Percentiles rank a stretch among this genome's conserved stretches.
Evolutionary conservation across 2,329 filamentous ascomycete species (phyloP).

Genomic region (Boeremia lycopersici): DNA sequence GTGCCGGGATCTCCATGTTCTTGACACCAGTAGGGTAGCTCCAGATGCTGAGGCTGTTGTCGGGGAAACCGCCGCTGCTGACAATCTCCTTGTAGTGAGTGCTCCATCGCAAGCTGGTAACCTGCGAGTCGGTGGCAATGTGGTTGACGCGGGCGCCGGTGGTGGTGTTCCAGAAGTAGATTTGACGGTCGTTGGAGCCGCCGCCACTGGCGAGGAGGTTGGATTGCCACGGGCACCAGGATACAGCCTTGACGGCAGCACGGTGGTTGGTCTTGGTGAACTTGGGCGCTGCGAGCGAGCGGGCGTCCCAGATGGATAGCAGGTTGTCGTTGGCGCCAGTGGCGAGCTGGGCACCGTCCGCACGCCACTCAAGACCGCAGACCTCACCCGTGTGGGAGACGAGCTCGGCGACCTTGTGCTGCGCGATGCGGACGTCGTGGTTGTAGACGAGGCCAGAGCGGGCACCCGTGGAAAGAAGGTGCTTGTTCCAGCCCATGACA

Average conservation of each 20-base stretch:
- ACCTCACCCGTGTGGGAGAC: slow-evolving; percentile 97
- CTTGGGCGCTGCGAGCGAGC: slow-evolving; percentile 89
- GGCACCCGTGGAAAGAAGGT: slow-evolving; percentile 91
- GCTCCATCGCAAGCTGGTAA: slow-evolving; percentile 95
- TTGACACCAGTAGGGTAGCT: slow-evolving; percentile 96
- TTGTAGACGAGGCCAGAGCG: slow-evolving; percentile 96
- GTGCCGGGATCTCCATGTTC: slow-evolving; percentile 96
- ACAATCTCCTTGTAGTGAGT: slow-evolving; percentile 97
- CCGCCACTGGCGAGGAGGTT: slow-evolving; percentile 96
- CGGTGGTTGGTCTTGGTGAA: slow-evolving; percentile 99
- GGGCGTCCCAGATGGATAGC: slow-evolving; percentile 98
- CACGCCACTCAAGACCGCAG: slow-evolving; percentile 96
- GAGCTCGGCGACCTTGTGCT: slow-evolving; percentile 98
- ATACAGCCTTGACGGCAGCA: slow-evolving; percentile 95
- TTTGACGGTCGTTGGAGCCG: slow-evolving; percentile 94
- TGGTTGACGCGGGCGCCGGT: slow-evolving; percentile 97
- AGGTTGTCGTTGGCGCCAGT: slow-evolving; percentile 99
- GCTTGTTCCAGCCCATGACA: slow-evolving; percentile 99
- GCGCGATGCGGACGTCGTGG: slow-evolving; percentile 95
- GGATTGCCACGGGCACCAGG: slow-evolving; percentile 98
- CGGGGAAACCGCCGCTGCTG: slow-evolving; percentile 96
- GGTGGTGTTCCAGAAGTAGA: slow-evolving; percentile 99
- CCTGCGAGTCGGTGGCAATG: slow-evolving; percentile 97
- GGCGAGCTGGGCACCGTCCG: slow-evolving; percentile 93
- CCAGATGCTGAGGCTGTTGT: slow-evolving; percentile 99